These are phyloP conservation scores for Rhazya stricta DNA, from an alignment of 257 asterid genomes.

Conservation along the genomic window DNA sequence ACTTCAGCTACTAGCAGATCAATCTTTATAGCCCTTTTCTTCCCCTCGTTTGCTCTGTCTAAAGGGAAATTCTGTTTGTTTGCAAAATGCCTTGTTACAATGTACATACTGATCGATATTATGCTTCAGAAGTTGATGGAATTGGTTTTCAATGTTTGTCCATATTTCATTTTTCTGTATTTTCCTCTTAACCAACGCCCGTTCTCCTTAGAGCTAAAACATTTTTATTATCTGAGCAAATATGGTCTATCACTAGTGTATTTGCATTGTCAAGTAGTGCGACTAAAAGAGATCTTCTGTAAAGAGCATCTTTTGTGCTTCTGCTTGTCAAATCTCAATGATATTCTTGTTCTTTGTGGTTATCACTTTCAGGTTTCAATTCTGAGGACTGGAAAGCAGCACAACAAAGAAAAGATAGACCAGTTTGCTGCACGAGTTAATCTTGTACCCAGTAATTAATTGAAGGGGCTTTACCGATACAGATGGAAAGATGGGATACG, in stretches of 20 bases:
- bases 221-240: background rate
- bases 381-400: constrained; percentile 44
- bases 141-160: background rate
- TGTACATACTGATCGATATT: background rate
- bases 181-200: background rate
- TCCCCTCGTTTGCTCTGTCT: too few species aligned
- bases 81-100: background rate
- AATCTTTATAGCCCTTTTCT: background rate
- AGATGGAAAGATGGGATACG: background rate
- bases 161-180: background rate
- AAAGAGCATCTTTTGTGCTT: background rate
- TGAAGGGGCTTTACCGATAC: background rate
- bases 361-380: constrained; percentile 43
- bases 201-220: background rate
- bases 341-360: constrained; percentile 1
- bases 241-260: background rate
- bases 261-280: background rate
- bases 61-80: background rate
- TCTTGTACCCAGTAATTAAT: constrained; percentile 17
- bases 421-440: constrained; percentile 56
- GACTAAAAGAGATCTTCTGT: too few species aligned
- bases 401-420: constrained; percentile 34
- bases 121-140: background rate
- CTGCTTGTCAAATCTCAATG: background rate
- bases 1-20: background rate